Evolutionary conservation across 257 asterid species (phyloP).

Genomic region (Ocimum tenuiflorum): DNA sequence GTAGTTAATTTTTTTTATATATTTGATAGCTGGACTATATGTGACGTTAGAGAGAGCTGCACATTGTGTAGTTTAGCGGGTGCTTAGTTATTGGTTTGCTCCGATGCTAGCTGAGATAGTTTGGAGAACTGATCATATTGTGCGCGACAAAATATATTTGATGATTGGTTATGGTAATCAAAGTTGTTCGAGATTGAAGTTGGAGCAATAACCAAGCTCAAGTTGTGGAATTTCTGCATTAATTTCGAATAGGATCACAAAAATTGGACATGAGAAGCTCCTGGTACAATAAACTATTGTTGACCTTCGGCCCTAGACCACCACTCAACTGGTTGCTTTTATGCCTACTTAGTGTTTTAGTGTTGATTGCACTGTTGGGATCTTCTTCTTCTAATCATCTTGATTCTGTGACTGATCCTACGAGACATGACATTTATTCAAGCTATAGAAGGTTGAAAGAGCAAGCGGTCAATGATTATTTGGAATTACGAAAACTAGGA

Average conservation of each 20-base stretch:
- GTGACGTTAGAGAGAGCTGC: constrained; percentile 19
- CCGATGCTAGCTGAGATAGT: constrained; percentile 36
- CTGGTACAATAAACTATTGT: constrained; percentile 56
- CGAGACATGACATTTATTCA: constrained; percentile 44
- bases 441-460: constrained; percentile 67
- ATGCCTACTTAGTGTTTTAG: constrained; percentile 53
- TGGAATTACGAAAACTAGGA: constrained; percentile 57
- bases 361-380: constrained; percentile 54
- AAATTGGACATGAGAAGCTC: constrained; percentile 82
- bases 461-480: constrained; percentile 61
- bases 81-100: constrained; percentile 25
- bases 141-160: constrained; percentile 34
- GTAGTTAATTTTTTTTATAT: not conserved
- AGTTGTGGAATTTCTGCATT: constrained; percentile 13
- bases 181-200: constrained; percentile 35
- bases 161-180: constrained; percentile 35
- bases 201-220: constrained; percentile 32
- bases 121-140: constrained; percentile 33
- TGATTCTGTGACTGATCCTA: constrained; percentile 46
- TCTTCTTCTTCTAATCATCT: constrained; percentile 50
- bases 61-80: constrained; percentile 17
- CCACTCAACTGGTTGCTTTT: constrained; percentile 68
- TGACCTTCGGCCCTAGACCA: constrained; percentile 62
- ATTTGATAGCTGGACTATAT: constrained; percentile 11
- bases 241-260: constrained; percentile 23